Evolutionary conservation across 176 grass and related monocot genomes (phyloP), one percentile per base, ranked within the genome.

Genomic region (Tillandsia fasciculata): DNA sequence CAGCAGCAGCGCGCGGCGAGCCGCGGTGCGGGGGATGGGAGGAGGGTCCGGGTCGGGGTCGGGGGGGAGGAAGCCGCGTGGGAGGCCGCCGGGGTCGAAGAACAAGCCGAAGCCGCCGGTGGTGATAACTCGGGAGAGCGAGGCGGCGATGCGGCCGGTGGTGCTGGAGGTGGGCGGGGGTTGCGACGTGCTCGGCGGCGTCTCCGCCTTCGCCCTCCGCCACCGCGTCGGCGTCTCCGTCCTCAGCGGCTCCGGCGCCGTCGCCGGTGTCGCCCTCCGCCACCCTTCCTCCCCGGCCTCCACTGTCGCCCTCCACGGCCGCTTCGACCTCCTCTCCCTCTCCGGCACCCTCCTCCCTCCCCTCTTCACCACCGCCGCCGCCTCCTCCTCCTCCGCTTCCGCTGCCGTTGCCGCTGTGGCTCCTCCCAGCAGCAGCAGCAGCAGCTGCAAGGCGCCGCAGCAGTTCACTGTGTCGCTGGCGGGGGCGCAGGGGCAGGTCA

Each of bases 81-180:
- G 94, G 0, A 80, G 94, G 8, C 93, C 89, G 2, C 84, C 33
- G 5, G 93, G 93, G 0, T 97, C 94, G 0, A 97, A 80, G 84
- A 97, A 99, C 87, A 99, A 86, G 72, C 82, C 84, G 1, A 87
- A 86, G 83, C 84, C 84, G 1, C 89, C 94, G 11, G 84, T 99
- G 51, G 66, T 93, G 10, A 80, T 99, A n/a, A 87, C 80, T 63
- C 70, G 75, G 59, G 87, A 90, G 64, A 90, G 79, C 74, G 63
- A 79, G 53, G 63, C 75, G 11, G 82, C 87, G 20, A 87, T 99
- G 94, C 77, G 77, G 0, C 75, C 94, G 1, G 77, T 86, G 1
- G 74, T 99, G 63, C 72, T 99, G 15, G 84, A 99, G 82, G 50
- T 99, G 26, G 80, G 82, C 22, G 13, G 77, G 1, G 94, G 89